Evolutionary conservation across 2,329 filamentous ascomycete species (phyloP).

Genomic region (Madurella mycetomatis): DNA sequence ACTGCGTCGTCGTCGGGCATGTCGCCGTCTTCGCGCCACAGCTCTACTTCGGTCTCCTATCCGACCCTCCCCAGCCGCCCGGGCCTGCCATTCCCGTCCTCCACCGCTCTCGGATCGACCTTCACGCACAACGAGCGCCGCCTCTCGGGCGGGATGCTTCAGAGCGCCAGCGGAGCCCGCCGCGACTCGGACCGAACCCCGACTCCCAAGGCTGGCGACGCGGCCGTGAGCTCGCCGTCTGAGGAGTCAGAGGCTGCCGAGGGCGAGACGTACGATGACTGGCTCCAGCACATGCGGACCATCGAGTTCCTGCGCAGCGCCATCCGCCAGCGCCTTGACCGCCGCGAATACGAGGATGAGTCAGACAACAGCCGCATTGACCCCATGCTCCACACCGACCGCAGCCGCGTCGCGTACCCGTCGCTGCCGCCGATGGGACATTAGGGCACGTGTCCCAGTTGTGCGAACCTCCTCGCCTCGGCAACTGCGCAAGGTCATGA

Average conservation of each 20-base stretch:
- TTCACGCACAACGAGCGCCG: conserved; percentile 61
- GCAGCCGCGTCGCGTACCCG: conserved; percentile 17
- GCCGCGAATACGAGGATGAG: conserved; percentile 47
- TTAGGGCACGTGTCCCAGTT: neutral
- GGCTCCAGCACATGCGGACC: conserved; percentile 62
- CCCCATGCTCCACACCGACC: conserved; percentile 30
- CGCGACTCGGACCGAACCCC: conserved; percentile 37
- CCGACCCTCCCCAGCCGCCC: conserved; percentile 61
- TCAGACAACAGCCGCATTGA: conserved; percentile 31
- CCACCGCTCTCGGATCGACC: conserved; percentile 65
- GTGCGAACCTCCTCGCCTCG: neutral
- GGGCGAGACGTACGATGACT: conserved; percentile 59
- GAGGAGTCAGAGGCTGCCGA: conserved; percentile 50
- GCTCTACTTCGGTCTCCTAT: conserved; percentile 63
- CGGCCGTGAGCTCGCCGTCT: conserved; percentile 47
- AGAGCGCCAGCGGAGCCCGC: conserved; percentile 47
- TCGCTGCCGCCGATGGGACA: conserved; percentile 15
- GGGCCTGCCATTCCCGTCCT: conserved; percentile 64
- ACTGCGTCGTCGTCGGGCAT: conserved; percentile 66
- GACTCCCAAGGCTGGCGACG: conserved; percentile 42
- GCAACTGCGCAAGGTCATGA: neutral
- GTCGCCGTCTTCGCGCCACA: conserved; percentile 62
- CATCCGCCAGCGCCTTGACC: conserved; percentile 53
- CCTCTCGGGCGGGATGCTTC: conserved; percentile 63
- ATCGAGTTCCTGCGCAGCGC: conserved; percentile 59